phyloP scores from a whole-genome alignment of 495 filamentous ascomycete genomes.

The Neurospora sp. region DNA sequence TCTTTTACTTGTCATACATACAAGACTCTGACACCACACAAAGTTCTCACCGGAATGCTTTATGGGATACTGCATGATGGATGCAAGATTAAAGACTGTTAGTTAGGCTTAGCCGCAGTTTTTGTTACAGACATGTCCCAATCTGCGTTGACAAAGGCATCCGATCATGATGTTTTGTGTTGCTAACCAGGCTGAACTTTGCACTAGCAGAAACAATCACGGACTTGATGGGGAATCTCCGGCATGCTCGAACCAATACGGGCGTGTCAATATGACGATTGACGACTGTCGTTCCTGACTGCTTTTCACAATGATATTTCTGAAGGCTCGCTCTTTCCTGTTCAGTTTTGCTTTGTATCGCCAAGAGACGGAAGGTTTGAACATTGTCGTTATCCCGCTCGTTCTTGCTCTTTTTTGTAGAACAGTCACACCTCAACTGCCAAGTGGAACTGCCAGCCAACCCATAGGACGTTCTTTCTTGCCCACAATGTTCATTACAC shows the following conservation, averaged over 20 bases:
- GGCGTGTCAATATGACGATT: background rate
- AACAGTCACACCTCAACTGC: background rate
- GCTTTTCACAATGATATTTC: background rate
- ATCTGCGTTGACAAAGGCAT: background rate
- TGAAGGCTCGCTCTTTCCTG: background rate
- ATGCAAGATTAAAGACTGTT: background rate
- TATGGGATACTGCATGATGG: background rate
- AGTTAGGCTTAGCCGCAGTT: background rate
- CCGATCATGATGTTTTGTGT: background rate
- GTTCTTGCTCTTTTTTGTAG: background rate
- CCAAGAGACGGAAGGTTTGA: background rate
- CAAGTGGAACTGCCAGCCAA: background rate
- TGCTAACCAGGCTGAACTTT: background rate
- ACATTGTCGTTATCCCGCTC: background rate
- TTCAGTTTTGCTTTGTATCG: background rate
- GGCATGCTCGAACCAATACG: background rate
- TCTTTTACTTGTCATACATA: background rate
- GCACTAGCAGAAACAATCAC: background rate
- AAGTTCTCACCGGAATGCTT: background rate
- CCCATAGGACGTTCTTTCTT: background rate
- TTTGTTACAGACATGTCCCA: background rate
- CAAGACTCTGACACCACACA: background rate
- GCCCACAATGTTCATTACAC: constrained; percentile 14
- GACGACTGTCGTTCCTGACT: background rate
- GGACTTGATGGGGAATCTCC: background rate